These are phyloP conservation scores for Neopestalotiopsis sp. DNA, from an alignment of 2,329 filamentous ascomycete genomes.

Conservation along the genomic window DNA sequence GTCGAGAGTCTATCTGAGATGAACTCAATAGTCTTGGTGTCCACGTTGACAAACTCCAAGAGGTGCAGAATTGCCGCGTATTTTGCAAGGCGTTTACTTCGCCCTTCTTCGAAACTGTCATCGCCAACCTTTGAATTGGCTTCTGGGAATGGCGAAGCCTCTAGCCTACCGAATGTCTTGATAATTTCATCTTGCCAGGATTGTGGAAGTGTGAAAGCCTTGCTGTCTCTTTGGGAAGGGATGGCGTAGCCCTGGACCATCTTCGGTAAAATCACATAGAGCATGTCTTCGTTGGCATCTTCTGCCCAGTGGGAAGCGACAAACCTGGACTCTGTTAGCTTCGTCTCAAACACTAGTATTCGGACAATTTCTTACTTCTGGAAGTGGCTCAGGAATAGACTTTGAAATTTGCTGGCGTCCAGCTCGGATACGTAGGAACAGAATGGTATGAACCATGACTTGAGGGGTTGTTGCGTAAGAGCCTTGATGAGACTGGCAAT, in stretches of 20 bases:
- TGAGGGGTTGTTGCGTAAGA: conserved; percentile 69
- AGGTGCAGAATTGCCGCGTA: conserved; percentile 72
- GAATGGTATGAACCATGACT: conserved; percentile 80
- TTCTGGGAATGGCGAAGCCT: conserved; percentile 69
- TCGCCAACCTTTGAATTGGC: conserved; percentile 57
- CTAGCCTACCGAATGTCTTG: conserved; percentile 69
- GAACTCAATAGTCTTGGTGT: conserved; percentile 69
- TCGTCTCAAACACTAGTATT: neutral
- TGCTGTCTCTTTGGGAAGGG: conserved; percentile 56
- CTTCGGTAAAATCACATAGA: conserved; percentile 72
- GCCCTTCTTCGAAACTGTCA: conserved; percentile 67
- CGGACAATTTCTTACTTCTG: conserved; percentile 71
- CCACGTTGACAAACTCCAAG: conserved; percentile 65
- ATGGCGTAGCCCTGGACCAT: conserved; percentile 65
- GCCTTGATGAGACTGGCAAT: conserved; percentile 69
- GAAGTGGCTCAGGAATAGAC: conserved; percentile 80
- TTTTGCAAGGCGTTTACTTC: conserved; percentile 67
- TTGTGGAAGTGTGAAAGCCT: conserved; percentile 63
- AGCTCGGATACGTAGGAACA: conserved; percentile 82
- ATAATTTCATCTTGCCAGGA: conserved; percentile 78
- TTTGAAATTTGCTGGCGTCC: conserved; percentile 75
- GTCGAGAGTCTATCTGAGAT: conserved; percentile 70
- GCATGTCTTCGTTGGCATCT: conserved; percentile 66
- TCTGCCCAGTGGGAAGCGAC: conserved; percentile 76
- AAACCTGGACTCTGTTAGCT: conserved; percentile 63